Conservation (phyloP, 345 rosid species). For the Orychophragmus violaceus region DNA sequence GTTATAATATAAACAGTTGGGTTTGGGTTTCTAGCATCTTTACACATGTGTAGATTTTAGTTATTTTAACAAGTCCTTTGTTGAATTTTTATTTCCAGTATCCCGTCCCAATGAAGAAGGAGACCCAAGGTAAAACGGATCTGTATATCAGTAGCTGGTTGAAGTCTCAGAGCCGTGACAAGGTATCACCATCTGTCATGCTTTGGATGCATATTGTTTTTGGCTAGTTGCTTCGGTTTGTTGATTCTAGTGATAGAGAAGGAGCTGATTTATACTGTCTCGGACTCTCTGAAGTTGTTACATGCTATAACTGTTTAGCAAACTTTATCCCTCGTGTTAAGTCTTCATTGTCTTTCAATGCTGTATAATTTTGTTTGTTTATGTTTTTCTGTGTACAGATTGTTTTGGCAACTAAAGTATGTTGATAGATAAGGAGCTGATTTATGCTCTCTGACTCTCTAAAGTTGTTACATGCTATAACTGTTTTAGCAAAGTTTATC, state of each 20-base stretch:
- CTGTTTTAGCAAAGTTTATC: neutral
- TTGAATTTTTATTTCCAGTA: slow-evolving; percentile 37
- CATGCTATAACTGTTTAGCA: neutral
- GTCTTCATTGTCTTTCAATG: neutral
- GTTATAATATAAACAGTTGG: neutral
- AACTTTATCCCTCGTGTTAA: neutral
- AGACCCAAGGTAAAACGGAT: slow-evolving; percentile 89
- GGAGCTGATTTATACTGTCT: neutral
- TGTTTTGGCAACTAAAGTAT: no score
- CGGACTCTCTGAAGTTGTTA: neutral
- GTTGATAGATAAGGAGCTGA: neutral
- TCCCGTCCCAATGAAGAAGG: slow-evolving; percentile 76
- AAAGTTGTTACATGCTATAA: neutral
- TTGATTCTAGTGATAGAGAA: neutral
- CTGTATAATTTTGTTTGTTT: no score
- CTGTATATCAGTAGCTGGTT: slow-evolving; percentile 76
- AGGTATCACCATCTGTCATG: slow-evolving; percentile 39
- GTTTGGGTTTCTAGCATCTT: neutral
- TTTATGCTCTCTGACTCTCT: neutral
- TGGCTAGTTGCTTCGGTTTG: neutral
- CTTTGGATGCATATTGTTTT: neutral
- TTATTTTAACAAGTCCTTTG: neutral
- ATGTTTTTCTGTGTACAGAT: no score
- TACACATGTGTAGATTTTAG: neutral
- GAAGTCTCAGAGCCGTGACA: slow-evolving; percentile 75